Evolutionary conservation across 805 yeast genomes (phyloP), one percentile per base, ranked within the genome.

Genomic region (Debaryomyces hansenii): DNA sequence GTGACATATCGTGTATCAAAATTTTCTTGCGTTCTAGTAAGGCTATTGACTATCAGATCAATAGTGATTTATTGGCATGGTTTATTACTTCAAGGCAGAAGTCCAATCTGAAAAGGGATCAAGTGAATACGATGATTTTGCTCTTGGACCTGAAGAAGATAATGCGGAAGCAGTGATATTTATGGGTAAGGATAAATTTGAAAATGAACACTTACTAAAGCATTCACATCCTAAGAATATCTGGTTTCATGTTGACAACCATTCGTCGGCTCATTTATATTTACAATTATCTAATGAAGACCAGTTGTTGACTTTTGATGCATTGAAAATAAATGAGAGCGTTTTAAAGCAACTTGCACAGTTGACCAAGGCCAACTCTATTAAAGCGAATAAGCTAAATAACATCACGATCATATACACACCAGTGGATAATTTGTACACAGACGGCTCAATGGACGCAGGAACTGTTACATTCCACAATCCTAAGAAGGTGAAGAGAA

Each of bases 231-330:
- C 81, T 20, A 78, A 78, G 47, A 84, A 86, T 59, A 67, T 85
- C 4, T 87, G 95, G 92, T 87, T 88, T 58, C 95, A 87, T 62
- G 90, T 85, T 6, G 91, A 85, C 53, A 84, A 83, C 52, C 70
- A 81, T 40, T 83, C 90, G 4, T 83, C 90, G 37, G 94, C 91
- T 0, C 96, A 88, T 60, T 75, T 88, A 8, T 88, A 88, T 56
- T 66, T 86, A 21, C 77, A 88, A 46, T 63, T 84, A 16, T 67
- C 74, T 2, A 58, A 60, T 2, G 78, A 74, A 18, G 83, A 78
- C 44, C 68, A 70, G 18, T 66, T 78, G 61, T 78, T 72, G 4
- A 67, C 67, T 20, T 77, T 86, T 14, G 85, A 69, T 16, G 57
- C 59, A 9, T 57, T 71, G 39, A 44, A 48, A 20, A 50, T 72